Conservation (phyloP, 768 basidiomycete genomes). For the Rhizopogon vesiculosus region DNA sequence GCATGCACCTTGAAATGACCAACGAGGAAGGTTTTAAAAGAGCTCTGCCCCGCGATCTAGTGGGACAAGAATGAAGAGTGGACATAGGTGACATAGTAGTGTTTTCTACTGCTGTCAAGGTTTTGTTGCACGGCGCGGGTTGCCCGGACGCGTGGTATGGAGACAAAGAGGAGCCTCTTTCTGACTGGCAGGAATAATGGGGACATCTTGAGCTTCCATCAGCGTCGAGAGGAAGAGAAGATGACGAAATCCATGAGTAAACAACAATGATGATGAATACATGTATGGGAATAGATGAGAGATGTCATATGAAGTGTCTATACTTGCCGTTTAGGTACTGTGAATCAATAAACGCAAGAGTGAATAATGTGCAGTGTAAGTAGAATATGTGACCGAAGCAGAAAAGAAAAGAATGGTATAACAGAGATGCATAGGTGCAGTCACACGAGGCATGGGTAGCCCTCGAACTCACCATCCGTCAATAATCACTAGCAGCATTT, state of each 20-base stretch:
- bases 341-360: slow-evolving; percentile 11
- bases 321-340: slow-evolving; percentile 14
- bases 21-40: no score
- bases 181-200: not conserved
- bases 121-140: no score
- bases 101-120: no score
- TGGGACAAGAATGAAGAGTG: no score
- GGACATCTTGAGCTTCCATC: no score
- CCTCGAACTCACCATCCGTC: not conserved
- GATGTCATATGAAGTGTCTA: slow-evolving; percentile 14
- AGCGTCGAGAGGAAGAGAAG: no score
- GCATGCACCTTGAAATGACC: no score
- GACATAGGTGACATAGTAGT: no score
- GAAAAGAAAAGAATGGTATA: slow-evolving; percentile 24
- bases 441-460: not conserved
- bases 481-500: slow-evolving; percentile 55
- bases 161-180: no score
- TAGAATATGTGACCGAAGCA: slow-evolving; percentile 4
- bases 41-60: no score
- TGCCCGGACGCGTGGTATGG: no score
- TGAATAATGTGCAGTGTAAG: slow-evolving; percentile 8
- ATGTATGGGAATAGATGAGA: not conserved
- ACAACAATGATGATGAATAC: slow-evolving; percentile 2
- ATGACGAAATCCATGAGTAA: not conserved
- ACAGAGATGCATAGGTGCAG: slow-evolving; percentile 7